A percentile compares a stretch with the other conserved stretches of the same genome.
These are phyloP conservation scores for Basipetospora sp. DNA, from an alignment of 2,329 filamentous ascomycete genomes.

Conservation along the genomic window DNA sequence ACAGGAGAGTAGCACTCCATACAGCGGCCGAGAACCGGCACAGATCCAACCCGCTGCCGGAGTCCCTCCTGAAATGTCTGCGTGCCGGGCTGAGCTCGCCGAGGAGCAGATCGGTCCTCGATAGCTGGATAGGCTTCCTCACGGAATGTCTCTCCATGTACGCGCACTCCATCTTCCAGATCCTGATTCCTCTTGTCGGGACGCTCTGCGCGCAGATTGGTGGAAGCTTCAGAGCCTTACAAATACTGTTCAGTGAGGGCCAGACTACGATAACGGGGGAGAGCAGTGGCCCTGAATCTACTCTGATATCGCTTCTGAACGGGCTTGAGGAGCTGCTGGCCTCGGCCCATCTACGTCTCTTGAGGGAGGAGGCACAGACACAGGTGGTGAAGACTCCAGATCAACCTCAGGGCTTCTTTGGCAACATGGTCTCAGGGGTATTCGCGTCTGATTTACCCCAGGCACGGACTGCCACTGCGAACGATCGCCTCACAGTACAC, in stretches of 20 bases:
- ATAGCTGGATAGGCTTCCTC: constrained; percentile 83
- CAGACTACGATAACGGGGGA: constrained; percentile 12
- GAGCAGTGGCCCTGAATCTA: constrained; percentile 43
- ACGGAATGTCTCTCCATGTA: constrained; percentile 74
- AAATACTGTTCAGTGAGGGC: constrained; percentile 39
- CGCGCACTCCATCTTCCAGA: constrained; percentile 71
- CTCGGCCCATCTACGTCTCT: constrained; percentile 66
- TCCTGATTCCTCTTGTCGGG: constrained; percentile 78
- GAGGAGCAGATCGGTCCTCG: constrained; percentile 61
- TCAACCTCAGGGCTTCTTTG: constrained; percentile 75
- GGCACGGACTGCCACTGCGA: constrained; percentile 71
- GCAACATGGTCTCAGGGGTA: constrained; percentile 84
- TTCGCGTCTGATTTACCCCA: constrained; percentile 67
- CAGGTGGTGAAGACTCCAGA: constrained; percentile 63
- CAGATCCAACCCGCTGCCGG: constrained; percentile 22
- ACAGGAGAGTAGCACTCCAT: constrained; percentile 1
- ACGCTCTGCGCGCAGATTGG: constrained; percentile 71
- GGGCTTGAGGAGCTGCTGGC: constrained; percentile 84
- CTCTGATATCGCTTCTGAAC: constrained; percentile 73
- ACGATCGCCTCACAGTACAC: constrained; percentile 81
- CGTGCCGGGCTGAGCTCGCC: constrained; percentile 64
- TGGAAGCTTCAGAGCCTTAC: constrained; percentile 55
- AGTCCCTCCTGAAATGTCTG: constrained; percentile 67
- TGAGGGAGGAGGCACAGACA: constrained; percentile 58
- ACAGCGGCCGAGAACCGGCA: constrained; percentile 22